A percentile compares a stretch with the other conserved stretches of the same genome.
Evolutionary conservation across 176 grass and related monocot genomes (phyloP).

Genomic region (Triticum turgidum): DNA sequence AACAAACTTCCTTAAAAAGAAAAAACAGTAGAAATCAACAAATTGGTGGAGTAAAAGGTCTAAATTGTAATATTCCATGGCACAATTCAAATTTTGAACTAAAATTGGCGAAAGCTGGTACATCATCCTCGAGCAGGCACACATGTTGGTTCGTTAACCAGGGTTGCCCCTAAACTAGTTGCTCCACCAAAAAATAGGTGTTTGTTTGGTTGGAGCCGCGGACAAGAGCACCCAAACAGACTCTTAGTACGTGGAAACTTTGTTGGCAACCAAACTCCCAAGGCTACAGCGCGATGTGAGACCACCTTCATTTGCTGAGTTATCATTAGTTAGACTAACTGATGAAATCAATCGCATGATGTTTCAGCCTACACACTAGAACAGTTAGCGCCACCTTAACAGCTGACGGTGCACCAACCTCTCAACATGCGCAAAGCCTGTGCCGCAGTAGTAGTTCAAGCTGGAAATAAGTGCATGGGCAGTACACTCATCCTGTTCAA

Average conservation of each 20-base stretch:
- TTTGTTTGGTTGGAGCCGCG: background rate
- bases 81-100: background rate
- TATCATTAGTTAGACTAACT: background rate
- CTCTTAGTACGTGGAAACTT: background rate
- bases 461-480: conserved; percentile 27
- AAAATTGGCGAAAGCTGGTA: background rate
- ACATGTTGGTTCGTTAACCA: too few species aligned
- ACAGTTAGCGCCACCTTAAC: background rate
- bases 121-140: too few species aligned
- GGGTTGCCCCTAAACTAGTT: too few species aligned
- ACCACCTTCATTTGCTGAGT: background rate
- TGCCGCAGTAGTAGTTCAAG: conserved; percentile 9
- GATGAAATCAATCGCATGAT: background rate
- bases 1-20: background rate
- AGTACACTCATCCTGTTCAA: background rate
- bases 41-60: background rate
- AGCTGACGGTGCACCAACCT: background rate
- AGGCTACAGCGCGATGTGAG: background rate
- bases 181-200: too few species aligned
- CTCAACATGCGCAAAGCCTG: conserved; percentile 36
- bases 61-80: background rate
- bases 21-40: background rate
- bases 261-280: background rate
- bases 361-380: background rate
- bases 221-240: background rate